phyloP scores from a whole-genome alignment of 1,284 basidiomycete genomes.

The Grifola frondosa region DNA sequence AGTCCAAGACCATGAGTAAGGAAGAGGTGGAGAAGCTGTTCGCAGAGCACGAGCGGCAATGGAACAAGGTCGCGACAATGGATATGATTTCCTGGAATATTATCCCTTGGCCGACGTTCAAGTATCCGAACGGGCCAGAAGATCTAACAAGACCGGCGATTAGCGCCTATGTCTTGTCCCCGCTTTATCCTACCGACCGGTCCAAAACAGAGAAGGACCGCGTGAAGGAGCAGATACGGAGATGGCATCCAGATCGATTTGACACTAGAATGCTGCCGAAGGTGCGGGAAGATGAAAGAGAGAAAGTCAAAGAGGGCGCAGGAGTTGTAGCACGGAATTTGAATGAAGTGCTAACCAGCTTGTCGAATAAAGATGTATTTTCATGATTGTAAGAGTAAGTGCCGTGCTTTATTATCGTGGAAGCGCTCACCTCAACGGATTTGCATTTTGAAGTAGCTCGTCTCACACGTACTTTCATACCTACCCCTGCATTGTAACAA shows the following conservation, averaged over 20 bases:
- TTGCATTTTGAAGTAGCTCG: background rate
- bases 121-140: slow-evolving; percentile 50
- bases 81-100: slow-evolving; percentile 48
- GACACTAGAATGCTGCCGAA: slow-evolving; percentile 43
- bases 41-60: slow-evolving; percentile 56
- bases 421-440: slow-evolving; percentile 6
- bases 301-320: slow-evolving; percentile 41
- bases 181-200: slow-evolving; percentile 48
- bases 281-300: slow-evolving; percentile 43
- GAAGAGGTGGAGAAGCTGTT: slow-evolving; percentile 54
- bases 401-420: background rate
- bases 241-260: slow-evolving; percentile 46
- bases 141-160: slow-evolving; percentile 57
- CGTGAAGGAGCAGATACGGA: slow-evolving; percentile 56
- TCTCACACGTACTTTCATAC: slow-evolving; percentile 25
- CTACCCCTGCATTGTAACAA: slow-evolving; percentile 28
- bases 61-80: slow-evolving; percentile 44
- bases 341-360: slow-evolving; percentile 45
- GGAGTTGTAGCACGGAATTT: slow-evolving; percentile 50
- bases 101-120: slow-evolving; percentile 73
- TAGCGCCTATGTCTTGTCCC: slow-evolving; percentile 57
- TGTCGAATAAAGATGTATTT: slow-evolving; percentile 22
- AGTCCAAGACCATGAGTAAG: slow-evolving; percentile 45
- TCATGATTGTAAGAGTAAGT: slow-evolving; percentile 25
- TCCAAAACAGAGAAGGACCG: slow-evolving; percentile 54